Evolutionary conservation across 208 protist genomes (phyloP).

Genomic region (Borovskyia barvae): DNA sequence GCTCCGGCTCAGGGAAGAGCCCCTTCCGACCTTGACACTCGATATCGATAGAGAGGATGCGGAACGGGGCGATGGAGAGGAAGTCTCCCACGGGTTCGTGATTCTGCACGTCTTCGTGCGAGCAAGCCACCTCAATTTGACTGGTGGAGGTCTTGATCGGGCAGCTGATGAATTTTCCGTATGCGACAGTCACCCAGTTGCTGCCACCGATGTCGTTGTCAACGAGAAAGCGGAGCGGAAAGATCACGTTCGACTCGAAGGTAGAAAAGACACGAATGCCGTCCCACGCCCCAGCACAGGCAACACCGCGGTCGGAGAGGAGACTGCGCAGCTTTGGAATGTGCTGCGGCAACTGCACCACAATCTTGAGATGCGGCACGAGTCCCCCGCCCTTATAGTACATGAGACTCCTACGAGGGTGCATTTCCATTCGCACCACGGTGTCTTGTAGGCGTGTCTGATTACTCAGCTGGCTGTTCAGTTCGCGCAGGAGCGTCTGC

Average conservation of each 20-base stretch:
- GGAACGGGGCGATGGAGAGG: constrained; percentile 96
- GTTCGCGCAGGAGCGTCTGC: constrained; percentile 60
- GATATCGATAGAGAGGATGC: constrained; percentile 99
- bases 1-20: constrained; percentile 97
- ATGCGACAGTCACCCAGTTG: constrained; percentile 94
- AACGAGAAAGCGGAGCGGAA: constrained; percentile 98
- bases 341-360: constrained; percentile 89
- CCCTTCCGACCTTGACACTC: constrained; percentile 98
- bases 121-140: constrained; percentile 93
- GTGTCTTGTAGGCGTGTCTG: constrained; percentile 61
- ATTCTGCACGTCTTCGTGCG: constrained; percentile 83
- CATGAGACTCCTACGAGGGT: constrained; percentile 81
- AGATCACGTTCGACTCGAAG: constrained; percentile 99
- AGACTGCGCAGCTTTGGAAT: constrained; percentile 85
- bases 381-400: constrained; percentile 58
- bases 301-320: constrained; percentile 72
- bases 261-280: constrained; percentile 89
- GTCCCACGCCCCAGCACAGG: constrained; percentile 71
- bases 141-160: constrained; percentile 62
- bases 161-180: constrained; percentile 44
- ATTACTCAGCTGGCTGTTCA: constrained; percentile 72
- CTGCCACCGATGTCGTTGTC: constrained; percentile 96
- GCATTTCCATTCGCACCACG: constrained; percentile 77
- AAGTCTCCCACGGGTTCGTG: constrained; percentile 91
- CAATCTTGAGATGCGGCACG: constrained; percentile 77